Evolutionary conservation across 495 filamentous ascomycete species (phyloP).

Genomic region (Daldinia vernicosa): DNA sequence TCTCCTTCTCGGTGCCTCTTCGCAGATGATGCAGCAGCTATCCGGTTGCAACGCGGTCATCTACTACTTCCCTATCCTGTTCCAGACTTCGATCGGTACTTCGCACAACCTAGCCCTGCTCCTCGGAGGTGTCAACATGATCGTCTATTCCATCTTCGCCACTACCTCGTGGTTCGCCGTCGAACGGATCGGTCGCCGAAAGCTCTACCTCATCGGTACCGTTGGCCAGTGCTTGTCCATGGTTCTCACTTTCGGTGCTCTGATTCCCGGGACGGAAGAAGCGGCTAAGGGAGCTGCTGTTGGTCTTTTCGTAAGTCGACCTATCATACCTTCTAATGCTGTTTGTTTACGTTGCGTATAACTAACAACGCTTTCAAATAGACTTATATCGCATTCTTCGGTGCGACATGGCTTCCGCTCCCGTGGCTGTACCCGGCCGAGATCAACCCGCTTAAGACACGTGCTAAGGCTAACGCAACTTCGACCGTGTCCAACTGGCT

Average conservation of each 20-base stretch:
- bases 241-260: constrained; percentile 76
- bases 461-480: constrained; percentile 71
- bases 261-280: constrained; percentile 65
- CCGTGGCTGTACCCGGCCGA: constrained; percentile 68
- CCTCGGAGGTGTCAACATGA: constrained; percentile 53
- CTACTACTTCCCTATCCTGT: constrained; percentile 65
- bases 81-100: constrained; percentile 56
- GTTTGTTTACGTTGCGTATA: background rate
- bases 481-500: constrained; percentile 76
- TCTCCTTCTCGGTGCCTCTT: constrained; percentile 67
- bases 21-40: constrained; percentile 79
- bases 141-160: constrained; percentile 75
- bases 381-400: constrained; percentile 80
- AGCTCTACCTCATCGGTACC: constrained; percentile 66
- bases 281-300: constrained; percentile 76
- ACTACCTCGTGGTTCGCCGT: constrained; percentile 80
- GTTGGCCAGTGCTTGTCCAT: constrained; percentile 72
- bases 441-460: constrained; percentile 70
- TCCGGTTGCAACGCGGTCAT: constrained; percentile 82
- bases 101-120: constrained; percentile 38
- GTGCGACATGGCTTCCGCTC: constrained; percentile 77
- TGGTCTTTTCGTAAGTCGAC: constrained; percentile 66
- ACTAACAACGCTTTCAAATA: constrained; percentile 41
- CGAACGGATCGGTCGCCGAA: constrained; percentile 72
- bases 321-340: no score